Conservation (phyloP, 202 grass and related monocot genomes). For the Zoysia matrella region DNA sequence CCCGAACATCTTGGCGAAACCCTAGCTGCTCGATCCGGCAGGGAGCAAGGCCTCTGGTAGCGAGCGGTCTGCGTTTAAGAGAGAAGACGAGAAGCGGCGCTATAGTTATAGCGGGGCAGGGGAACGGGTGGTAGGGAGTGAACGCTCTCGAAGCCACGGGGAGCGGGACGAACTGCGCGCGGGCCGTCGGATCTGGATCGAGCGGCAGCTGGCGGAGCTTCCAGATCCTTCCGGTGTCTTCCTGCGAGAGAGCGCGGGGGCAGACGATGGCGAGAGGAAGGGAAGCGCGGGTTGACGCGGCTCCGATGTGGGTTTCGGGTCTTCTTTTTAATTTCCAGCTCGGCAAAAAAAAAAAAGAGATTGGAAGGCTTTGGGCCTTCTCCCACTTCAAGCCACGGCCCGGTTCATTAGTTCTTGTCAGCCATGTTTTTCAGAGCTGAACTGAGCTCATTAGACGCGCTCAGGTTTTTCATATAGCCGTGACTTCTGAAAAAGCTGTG, state of each 20-base stretch:
- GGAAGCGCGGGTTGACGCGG: conserved; percentile 36
- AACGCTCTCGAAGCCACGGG: conserved; percentile 52
- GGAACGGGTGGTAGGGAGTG: conserved; percentile 48
- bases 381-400: too few species aligned
- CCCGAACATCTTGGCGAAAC: conserved; percentile 74
- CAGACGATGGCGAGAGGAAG: background rate
- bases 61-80: conserved; percentile 29
- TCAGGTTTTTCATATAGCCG: too few species aligned
- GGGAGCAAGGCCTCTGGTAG: background rate
- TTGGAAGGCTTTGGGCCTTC: too few species aligned
- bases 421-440: too few species aligned
- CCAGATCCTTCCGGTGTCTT: conserved; percentile 59
- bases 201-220: background rate
- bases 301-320: background rate
- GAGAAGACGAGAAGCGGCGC: background rate
- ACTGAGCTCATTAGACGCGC: too few species aligned
- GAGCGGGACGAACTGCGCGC: background rate
- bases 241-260: conserved; percentile 3
- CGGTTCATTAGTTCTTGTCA: too few species aligned
- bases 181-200: conserved; percentile 48
- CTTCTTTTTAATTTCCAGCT: too few species aligned
- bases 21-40: conserved; percentile 47
- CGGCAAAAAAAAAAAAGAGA: too few species aligned
- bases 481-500: too few species aligned
- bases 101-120: conserved; percentile 36